Percentiles rank a stretch among this genome's conserved stretches.
Evolutionary conservation across 495 filamentous ascomycete genomes (phyloP).

Genomic region (Trichoderma orchidacearum): DNA sequence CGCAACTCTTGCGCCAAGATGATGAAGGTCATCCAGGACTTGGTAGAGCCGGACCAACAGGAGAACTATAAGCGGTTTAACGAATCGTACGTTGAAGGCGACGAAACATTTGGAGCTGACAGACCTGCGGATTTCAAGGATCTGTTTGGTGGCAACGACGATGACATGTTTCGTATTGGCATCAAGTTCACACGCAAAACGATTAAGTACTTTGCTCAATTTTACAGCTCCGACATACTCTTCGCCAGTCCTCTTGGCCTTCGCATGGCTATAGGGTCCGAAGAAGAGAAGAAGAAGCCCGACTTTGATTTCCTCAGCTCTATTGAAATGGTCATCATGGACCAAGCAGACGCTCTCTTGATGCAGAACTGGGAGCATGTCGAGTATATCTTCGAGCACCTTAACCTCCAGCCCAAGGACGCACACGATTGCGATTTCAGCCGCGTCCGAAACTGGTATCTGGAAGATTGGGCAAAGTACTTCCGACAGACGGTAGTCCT

Average conservation of each 20-base stretch:
- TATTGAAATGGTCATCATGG: conserved; percentile 77
- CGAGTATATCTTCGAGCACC: conserved; percentile 76
- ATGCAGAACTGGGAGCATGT: conserved; percentile 99
- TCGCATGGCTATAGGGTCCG: conserved; percentile 73
- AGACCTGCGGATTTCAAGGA: conserved; percentile 83
- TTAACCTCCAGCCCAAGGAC: conserved; percentile 82
- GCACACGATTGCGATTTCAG: conserved; percentile 90
- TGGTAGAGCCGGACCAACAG: conserved; percentile 76
- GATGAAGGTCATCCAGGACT: conserved; percentile 55
- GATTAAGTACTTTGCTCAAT: conserved; percentile 85
- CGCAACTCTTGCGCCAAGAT: conserved; percentile 67
- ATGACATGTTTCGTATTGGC: conserved; percentile 89
- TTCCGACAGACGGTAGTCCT: conserved; percentile 75
- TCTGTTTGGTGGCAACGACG: conserved; percentile 85
- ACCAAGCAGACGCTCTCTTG: conserved; percentile 83
- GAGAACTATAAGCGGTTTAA: conserved; percentile 90
- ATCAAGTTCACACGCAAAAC: conserved; percentile 93
- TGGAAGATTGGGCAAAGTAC: conserved; percentile 68
- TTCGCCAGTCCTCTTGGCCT: conserved; percentile 80
- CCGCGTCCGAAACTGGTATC: conserved; percentile 80
- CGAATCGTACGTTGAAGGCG: conserved; percentile 56
- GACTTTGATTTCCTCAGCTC: conserved; percentile 90
- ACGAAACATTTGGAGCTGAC: conserved; percentile 52
- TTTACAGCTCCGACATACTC: conserved; percentile 93
- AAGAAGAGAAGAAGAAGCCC: conserved; percentile 54